Evolutionary conservation across 805 yeast species (phyloP), one percentile per base, ranked within the genome.

Genomic region (Candida broadrunensis): DNA sequence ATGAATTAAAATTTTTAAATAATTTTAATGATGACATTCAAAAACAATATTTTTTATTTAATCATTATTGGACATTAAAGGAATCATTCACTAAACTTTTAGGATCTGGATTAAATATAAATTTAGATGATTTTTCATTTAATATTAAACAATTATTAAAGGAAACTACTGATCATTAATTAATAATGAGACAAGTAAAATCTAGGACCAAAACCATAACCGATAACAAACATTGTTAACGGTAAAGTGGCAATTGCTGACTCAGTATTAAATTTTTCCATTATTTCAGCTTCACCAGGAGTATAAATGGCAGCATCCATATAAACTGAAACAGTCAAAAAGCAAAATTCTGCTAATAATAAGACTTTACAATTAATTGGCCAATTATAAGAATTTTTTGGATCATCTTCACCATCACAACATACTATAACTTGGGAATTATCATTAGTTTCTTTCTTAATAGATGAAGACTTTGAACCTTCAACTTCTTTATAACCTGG

Each of bases 11-110:
- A 5, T 51, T 59, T 19, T 46, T 81, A 7, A 41, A 44, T 5
- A n/a, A 20, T 0, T 36, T 48, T 2, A 41, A 51, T 2, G 46
- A 51, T n/a, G n/a, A n/a, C n/a, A 16, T 36, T 2, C 39, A 41
- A 0, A 18, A 44, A 4, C 52, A 63, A 38, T 60, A 62, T 36
- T 46, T 52, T 6, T 47, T 65, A 2, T 75, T 83, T 49, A 75
- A 83, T 15, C 78, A 78, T 30, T 69, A 74, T 26, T 87, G 96
- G 96, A 85, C 95, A 0, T 57, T 87, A 39, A 87, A 87, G 54
- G 96, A 87, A 55, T 79, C 88, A 16, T 84, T 78, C 52, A 74
- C 86, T 5, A 87, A 87, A 51, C 75, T 72, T 29, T 50, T 74
- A 2, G 95, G 95, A 0, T 60, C 71, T 14, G 95, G 95, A 2